Conservation (phyloP, 2,329 filamentous ascomycete species). For the Ophiostoma himal-ulmi region DNA sequence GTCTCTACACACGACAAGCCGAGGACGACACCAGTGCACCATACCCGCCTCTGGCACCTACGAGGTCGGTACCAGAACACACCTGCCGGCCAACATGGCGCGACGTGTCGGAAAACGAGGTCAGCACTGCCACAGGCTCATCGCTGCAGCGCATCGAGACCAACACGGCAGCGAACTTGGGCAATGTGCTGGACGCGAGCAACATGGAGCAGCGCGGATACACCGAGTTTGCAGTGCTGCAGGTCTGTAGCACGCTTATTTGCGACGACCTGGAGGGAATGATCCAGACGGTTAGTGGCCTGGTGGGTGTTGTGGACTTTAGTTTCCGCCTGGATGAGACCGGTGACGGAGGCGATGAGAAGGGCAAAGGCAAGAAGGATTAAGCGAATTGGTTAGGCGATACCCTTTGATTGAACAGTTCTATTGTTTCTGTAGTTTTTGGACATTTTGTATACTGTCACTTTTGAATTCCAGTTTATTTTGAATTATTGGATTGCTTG, state of each 20-base stretch:
- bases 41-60: background rate
- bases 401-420: background rate
- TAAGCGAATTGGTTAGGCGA: background rate
- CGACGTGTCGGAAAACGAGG: conserved; percentile 14
- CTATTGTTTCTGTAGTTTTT: background rate
- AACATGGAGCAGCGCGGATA: conserved; percentile 68
- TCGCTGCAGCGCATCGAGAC: conserved; percentile 21
- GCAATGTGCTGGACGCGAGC: conserved; percentile 52
- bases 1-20: conserved; percentile 10
- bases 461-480: background rate
- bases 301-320: conserved; percentile 73
- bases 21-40: background rate
- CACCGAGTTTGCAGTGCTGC: conserved; percentile 67
- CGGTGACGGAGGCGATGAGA: background rate
- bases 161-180: background rate
- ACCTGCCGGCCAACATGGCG: conserved; percentile 18
- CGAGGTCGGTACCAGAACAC: background rate
- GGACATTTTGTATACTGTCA: background rate
- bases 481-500: background rate
- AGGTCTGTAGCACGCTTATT: conserved; percentile 64
- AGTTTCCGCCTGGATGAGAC: conserved; percentile 40
- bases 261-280: conserved; percentile 62
- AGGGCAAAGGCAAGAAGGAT: conserved; percentile 28
- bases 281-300: conserved; percentile 54
- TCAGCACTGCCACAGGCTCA: conserved; percentile 21